Evolutionary conservation across 768 basidiomycete genomes (phyloP).

Genomic region (Agrocybe chaxingu): DNA sequence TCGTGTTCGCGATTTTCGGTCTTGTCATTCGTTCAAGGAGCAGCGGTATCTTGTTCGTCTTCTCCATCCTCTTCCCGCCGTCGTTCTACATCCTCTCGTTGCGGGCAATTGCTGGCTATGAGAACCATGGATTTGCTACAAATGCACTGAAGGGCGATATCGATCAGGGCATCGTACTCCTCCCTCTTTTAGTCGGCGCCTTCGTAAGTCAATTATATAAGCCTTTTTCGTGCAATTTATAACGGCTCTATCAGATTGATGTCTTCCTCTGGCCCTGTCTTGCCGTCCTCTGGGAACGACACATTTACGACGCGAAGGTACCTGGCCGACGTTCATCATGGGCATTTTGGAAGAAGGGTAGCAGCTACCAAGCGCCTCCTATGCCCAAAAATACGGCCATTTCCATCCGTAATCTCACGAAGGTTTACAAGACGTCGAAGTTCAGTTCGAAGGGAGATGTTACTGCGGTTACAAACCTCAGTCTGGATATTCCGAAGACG

Average conservation of each 20-base stretch:
- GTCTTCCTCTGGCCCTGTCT: constrained; percentile 74
- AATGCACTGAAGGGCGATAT: constrained; percentile 59
- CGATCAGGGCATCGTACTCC: constrained; percentile 47
- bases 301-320: constrained; percentile 57
- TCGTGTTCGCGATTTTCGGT: constrained; percentile 67
- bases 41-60: constrained; percentile 51
- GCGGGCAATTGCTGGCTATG: constrained; percentile 65
- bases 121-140: constrained; percentile 53
- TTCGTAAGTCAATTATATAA: constrained; percentile 42
- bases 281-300: constrained; percentile 54
- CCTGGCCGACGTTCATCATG: constrained; percentile 24
- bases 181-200: constrained; percentile 61
- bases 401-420: constrained; percentile 56
- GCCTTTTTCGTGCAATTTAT: background rate
- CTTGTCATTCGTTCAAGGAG: constrained; percentile 44
- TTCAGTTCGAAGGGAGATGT: constrained; percentile 48
- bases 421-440: constrained; percentile 50
- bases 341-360: constrained; percentile 31
- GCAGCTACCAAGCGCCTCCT: constrained; percentile 6
- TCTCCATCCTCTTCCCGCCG: constrained; percentile 72
- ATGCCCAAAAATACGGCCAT: constrained; percentile 49
- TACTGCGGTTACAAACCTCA: constrained; percentile 64
- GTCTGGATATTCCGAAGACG: constrained; percentile 62
- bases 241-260: constrained; percentile 44
- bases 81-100: constrained; percentile 73